Evolutionary conservation across 2,329 filamentous ascomycete genomes (phyloP).

Genomic region (Plectosphaerella sp.): DNA sequence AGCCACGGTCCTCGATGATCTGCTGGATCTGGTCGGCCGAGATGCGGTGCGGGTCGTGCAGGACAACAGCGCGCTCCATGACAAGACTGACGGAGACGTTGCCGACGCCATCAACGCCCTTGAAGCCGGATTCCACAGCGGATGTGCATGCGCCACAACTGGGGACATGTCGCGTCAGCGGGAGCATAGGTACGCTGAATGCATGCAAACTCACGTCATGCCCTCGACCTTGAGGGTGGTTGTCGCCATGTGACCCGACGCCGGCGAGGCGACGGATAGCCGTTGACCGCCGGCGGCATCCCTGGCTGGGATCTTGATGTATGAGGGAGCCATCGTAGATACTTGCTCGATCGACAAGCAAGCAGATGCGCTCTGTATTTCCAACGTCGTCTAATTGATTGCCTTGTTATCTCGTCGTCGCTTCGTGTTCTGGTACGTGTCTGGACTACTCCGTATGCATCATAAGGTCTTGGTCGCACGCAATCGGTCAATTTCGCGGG

Average conservation of each 20-base stretch:
- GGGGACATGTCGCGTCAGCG: constrained; percentile 35
- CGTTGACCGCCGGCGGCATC: constrained; percentile 20
- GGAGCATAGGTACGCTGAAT: not conserved
- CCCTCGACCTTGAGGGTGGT: constrained; percentile 89
- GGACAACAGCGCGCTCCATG: constrained; percentile 91
- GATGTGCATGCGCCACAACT: constrained; percentile 92
- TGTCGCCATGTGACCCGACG: constrained; percentile 67
- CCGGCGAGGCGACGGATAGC: constrained; percentile 23
- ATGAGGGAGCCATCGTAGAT: constrained; percentile 43
- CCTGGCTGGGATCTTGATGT: constrained; percentile 42
- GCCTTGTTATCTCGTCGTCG: constrained; percentile 3
- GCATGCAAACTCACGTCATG: constrained; percentile 62
- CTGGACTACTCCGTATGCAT: constrained; percentile 4
- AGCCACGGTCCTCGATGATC: constrained; percentile 86
- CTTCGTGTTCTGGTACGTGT: not conserved
- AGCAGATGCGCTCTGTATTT: not conserved
- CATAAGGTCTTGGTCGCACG: constrained; percentile 5
- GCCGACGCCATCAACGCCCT: constrained; percentile 73
- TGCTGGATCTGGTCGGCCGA: constrained; percentile 73
- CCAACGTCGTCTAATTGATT: not conserved
- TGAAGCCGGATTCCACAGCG: constrained; percentile 89
- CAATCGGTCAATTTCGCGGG: not conserved
- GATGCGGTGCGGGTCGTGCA: constrained; percentile 76
- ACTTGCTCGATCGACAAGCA: not conserved
- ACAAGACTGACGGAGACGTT: constrained; percentile 89